Percentiles rank a stretch among this genome's conserved stretches.
phyloP scores from a whole-genome alignment of 495 filamentous ascomycete species.

The Xylaria grammica region DNA sequence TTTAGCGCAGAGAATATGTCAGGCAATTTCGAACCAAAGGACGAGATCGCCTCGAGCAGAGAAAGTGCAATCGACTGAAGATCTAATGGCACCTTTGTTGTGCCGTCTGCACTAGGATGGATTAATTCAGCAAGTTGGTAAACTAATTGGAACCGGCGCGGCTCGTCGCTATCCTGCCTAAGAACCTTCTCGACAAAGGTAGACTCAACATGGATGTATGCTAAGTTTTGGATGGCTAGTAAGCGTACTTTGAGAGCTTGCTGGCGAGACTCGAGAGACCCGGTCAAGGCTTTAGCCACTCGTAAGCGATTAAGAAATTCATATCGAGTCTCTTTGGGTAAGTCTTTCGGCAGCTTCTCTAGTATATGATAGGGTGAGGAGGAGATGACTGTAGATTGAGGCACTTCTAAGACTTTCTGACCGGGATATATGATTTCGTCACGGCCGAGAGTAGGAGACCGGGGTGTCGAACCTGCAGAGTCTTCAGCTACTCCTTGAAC shows the following conservation, averaged over 20 bases:
- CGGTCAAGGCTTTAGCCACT: constrained; percentile 74
- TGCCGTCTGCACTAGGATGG: constrained; percentile 72
- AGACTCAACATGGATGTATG: constrained; percentile 81
- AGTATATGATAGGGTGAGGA: constrained; percentile 71
- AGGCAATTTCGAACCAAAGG: constrained; percentile 72
- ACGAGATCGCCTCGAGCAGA: constrained; percentile 79
- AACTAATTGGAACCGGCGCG: constrained; percentile 83
- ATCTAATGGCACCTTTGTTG: constrained; percentile 67
- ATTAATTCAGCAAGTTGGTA: constrained; percentile 93
- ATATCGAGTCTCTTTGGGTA: constrained; percentile 77
- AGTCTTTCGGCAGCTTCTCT: constrained; percentile 61
- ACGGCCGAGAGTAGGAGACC: constrained; percentile 33
- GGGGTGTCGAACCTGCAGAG: constrained; percentile 37
- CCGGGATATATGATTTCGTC: constrained; percentile 61
- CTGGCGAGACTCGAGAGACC: constrained; percentile 68
- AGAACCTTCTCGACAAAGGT: constrained; percentile 83
- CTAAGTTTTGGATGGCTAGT: constrained; percentile 88
- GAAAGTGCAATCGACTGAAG: constrained; percentile 84
- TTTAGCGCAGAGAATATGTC: constrained; percentile 88
- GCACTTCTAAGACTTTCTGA: constrained; percentile 71
- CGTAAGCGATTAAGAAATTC: constrained; percentile 86
- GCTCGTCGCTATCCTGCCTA: constrained; percentile 87
- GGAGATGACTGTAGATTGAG: constrained; percentile 65
- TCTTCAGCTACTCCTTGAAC: constrained; percentile 41
- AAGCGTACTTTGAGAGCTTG: constrained; percentile 80